These are phyloP conservation scores for Chrysopogon serrulatus DNA, from an alignment of 176 grass and related monocot genomes.

Conservation along the genomic window DNA sequence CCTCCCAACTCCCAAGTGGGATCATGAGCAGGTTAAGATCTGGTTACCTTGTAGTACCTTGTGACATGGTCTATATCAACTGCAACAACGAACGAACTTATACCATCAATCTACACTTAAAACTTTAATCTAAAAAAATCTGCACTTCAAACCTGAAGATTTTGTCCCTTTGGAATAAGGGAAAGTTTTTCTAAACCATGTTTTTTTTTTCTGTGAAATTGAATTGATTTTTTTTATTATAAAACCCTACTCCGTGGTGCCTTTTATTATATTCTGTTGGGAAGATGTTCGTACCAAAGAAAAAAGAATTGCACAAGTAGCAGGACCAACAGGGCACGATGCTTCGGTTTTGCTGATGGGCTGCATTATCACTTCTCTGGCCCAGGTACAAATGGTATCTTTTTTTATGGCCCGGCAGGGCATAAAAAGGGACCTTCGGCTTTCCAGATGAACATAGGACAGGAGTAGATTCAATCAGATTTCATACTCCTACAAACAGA, in stretches of 20 bases:
- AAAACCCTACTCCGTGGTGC: too few relatives aligned
- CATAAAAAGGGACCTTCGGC: neutral
- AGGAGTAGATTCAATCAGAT: neutral
- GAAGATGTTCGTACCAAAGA: too few relatives aligned
- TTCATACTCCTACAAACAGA: neutral
- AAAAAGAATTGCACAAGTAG: neutral
- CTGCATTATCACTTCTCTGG: neutral
- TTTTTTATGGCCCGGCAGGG: neutral
- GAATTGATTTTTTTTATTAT: neutral
- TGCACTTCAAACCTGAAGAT: neutral
- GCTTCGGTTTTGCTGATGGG: neutral
- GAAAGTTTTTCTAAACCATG: too few relatives aligned
- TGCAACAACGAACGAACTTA: neutral
- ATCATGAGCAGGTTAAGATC: neutral
- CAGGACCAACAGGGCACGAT: neutral
- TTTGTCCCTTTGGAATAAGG: too few relatives aligned
- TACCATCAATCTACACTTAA: neutral
- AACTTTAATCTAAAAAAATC: too few relatives aligned
- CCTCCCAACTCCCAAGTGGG: neutral
- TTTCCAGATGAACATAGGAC: neutral
- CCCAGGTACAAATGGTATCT: neutral
- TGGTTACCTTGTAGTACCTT: neutral
- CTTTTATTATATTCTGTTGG: too few relatives aligned
- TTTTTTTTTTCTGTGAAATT: neutral
- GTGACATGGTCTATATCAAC: neutral